Evolutionary conservation across 805 yeast species (phyloP).

Genomic region (Monosporozyma solicola): DNA sequence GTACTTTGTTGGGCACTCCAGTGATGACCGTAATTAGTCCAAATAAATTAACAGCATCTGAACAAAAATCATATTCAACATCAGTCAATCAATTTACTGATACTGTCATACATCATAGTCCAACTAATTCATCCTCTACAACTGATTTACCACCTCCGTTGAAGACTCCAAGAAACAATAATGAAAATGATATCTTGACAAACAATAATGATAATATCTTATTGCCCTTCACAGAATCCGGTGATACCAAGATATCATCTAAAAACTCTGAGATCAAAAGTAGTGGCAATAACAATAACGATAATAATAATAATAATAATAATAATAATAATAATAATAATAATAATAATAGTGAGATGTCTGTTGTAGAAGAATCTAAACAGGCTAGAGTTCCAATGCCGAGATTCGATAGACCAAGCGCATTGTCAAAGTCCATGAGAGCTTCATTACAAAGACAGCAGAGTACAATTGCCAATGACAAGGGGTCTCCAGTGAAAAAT

Average conservation of each 20-base stretch:
- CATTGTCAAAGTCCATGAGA: neutral
- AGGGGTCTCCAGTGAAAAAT: slow-evolving; percentile 24
- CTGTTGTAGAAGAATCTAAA: slow-evolving; percentile 25
- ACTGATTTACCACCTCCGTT: neutral
- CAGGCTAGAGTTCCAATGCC: neutral
- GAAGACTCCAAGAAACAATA: neutral
- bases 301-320: no score
- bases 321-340: neutral
- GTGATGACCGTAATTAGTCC: slow-evolving; percentile 19
- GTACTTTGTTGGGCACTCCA: slow-evolving; percentile 20
- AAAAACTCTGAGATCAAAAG: neutral
- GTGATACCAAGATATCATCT: neutral
- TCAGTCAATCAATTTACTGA: slow-evolving; percentile 1
- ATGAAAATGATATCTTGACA: neutral
- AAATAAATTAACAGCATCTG: slow-evolving; percentile 12
- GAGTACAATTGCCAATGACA: slow-evolving; percentile 28
- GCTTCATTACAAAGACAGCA: slow-evolving; percentile 17
- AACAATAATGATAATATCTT: neutral
- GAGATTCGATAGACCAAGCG: slow-evolving; percentile 1
- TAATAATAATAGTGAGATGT: neutral
- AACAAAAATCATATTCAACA: slow-evolving; percentile 12
- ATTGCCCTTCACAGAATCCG: neutral
- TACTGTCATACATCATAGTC: neutral
- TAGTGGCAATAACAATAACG: neutral
- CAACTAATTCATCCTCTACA: neutral